phyloP scores from a whole-genome alignment of 345 rosid genomes.

The Gossypium mustelinum region DNA sequence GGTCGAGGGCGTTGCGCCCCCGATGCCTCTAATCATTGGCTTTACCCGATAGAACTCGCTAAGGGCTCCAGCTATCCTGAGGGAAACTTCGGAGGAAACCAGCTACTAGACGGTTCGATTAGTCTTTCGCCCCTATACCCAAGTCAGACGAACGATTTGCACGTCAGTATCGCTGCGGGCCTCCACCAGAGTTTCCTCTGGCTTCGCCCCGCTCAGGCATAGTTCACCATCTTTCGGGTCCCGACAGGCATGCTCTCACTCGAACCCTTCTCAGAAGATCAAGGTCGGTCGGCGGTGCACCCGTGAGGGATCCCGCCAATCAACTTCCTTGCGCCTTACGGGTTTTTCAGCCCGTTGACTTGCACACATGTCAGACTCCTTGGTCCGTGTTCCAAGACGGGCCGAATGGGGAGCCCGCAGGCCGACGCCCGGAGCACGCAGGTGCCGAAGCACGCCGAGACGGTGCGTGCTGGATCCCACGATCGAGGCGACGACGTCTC shows the following conservation, averaged over 20 bases:
- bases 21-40: no score
- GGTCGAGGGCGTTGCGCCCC: no score
- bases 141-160: constrained; percentile 36
- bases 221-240: constrained; percentile 31
- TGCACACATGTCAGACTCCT: constrained; percentile 51
- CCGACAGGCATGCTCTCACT: constrained; percentile 25
- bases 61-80: no score
- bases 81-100: no score
- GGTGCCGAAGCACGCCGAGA: constrained; percentile 2
- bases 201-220: constrained; percentile 31
- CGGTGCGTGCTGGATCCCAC: neutral
- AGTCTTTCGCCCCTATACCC: constrained; percentile 5
- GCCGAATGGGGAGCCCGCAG: constrained; percentile 43
- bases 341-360: constrained; percentile 34
- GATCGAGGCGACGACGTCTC: no score
- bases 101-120: no score
- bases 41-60: no score
- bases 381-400: constrained; percentile 67
- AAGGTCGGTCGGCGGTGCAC: constrained; percentile 31
- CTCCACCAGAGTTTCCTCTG: constrained; percentile 32
- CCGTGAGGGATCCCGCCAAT: constrained; percentile 10
- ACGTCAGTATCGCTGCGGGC: constrained; percentile 31
- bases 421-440: constrained; percentile 26
- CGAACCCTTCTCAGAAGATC: constrained; percentile 28
- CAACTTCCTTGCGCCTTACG: constrained; percentile 19